Base-by-base conservation (phyloP, 164 flowering plant species). In the Magnolia sinica region DNA sequence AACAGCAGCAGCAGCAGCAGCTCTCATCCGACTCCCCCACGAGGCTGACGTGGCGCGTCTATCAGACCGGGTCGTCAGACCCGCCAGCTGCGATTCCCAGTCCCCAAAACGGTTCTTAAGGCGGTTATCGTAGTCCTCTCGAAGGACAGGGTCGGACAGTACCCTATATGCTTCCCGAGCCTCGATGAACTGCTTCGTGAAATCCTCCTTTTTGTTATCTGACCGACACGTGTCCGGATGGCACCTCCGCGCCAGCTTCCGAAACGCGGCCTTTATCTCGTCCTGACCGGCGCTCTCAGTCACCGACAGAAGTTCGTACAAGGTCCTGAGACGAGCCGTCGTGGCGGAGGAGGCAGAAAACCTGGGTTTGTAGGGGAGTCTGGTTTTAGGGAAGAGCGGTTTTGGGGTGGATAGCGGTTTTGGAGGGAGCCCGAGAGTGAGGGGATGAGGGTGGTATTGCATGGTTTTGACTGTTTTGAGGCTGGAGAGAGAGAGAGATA, bases 261-360 rank as follows among this genome's bases (percentile, higher is more conserved):
- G 24, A 58, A 49, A 76, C 37, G 78, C 78, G 11, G 78, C 67
- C 37, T 76, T 76, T 73, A 76, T 76, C 78, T 76, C 78, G 23
- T 70, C 69, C 58, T 6, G 68, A 22, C 74, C 73, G 2, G 78
- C 78, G 20, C 11, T 69, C 68, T 76, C 78, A 7, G 29, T 45
- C 45, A 76, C 69, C 5, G 78, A 76, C 7, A 76, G 67, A 3
- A 58, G 67, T 7, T 76, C 73, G 69, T 76, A 76, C 78, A 76
- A 55, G 77, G 73, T 68, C 2, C 18, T 45, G 8, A 22, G 7
- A 1, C 2, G 18, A 24, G 71, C 14, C 7, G 20, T 1, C 11
- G 50, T 8, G 20, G 71, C 50, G 50, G 71, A 50, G 71, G 71
- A 29, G 20, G 45, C 71, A 18, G 67, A 64, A 64, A 64, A 13